phyloP scores from a whole-genome alignment of 2,329 filamentous ascomycete genomes.

The Periconia macrospinosa region DNA sequence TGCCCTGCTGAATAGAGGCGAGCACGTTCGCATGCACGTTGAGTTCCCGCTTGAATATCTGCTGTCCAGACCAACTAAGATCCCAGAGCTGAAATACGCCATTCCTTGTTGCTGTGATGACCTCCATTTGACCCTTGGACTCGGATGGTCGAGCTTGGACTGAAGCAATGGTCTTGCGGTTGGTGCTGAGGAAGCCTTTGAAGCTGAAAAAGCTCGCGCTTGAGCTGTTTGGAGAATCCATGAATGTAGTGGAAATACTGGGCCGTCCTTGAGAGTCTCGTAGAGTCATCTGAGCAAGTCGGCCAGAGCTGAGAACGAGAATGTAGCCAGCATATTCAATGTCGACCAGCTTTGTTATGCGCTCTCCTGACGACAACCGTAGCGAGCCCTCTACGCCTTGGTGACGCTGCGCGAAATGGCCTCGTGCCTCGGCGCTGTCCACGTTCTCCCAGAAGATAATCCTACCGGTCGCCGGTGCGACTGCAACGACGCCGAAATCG shows the following conservation, averaged over 20 bases:
- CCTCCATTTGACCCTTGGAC: slow-evolving; percentile 79
- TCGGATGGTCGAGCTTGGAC: slow-evolving; percentile 72
- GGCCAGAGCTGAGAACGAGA: slow-evolving; percentile 79
- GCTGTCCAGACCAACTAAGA: slow-evolving; percentile 83
- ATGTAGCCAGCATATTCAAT: slow-evolving; percentile 88
- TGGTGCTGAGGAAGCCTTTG: slow-evolving; percentile 71
- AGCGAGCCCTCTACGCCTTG: slow-evolving; percentile 77
- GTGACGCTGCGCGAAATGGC: slow-evolving; percentile 79
- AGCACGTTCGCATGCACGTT: slow-evolving; percentile 70
- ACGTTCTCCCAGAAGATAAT: slow-evolving; percentile 96
- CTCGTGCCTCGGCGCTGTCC: slow-evolving; percentile 81
- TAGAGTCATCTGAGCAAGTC: slow-evolving; percentile 82
- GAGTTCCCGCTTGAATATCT: slow-evolving; percentile 71
- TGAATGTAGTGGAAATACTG: slow-evolving; percentile 73
- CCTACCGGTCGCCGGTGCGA: slow-evolving; percentile 81
- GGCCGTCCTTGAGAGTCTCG: slow-evolving; percentile 87
- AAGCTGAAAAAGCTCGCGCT: slow-evolving; percentile 80
- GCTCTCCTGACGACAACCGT: slow-evolving; percentile 77
- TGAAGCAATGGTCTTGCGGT: slow-evolving; percentile 77
- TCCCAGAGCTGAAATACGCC: slow-evolving; percentile 85
- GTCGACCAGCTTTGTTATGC: slow-evolving; percentile 74
- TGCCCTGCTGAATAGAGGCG: slow-evolving; percentile 60
- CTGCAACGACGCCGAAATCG: slow-evolving; percentile 82
- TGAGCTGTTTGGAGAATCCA: slow-evolving; percentile 60
- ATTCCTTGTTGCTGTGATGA: slow-evolving; percentile 76